Evolutionary conservation across 2,329 filamentous ascomycete species (phyloP), one percentile per base, ranked within the genome.

Genomic region (Apiospora malaysiana): DNA sequence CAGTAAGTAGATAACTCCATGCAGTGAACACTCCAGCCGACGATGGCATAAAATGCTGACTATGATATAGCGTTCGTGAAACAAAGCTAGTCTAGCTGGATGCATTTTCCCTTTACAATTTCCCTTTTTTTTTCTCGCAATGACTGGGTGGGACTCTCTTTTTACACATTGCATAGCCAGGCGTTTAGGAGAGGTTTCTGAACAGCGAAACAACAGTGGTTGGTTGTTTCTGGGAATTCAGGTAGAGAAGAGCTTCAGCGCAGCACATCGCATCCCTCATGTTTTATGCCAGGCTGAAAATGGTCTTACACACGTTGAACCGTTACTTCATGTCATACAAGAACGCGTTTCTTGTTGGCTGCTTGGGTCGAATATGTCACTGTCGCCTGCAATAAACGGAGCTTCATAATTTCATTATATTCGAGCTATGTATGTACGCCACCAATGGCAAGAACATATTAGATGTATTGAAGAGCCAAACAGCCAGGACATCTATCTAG

Each of bases 1-100:
- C 71, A 97, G 95, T 98, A 86, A 90, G 94, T 63, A 32, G 18
- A 63, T 21, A 18, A 63, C 18, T n/a, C 32, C 32, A 6, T 40
- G 18, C 27, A 37, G 18, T 23, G 8, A 6, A 21, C 16, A 32
- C 5, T 37, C n/a, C 27, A 18, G 9, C 5, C 18, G 18, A 40
- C 12, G 32, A 10, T 23, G 7, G 21, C 56, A 18, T 9, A 40
- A 40, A 7, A 40, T 63, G 12, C 56, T 63, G 32, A 56, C 14
- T 9, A 49, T 32, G 65, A 32, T 68, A 67, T 65, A 78, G 76
- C 77, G 3, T 79, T 76, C 66, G 75, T 80, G 51, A 79, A 75
- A 69, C 6, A 63, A 63, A 63, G 32, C 56, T 63, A 63, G 32
- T 18, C 32, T 63, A 40, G 56, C 32, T 18, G 9, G 10, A n/a